Base-by-base conservation (phyloP, 352 stramenopile species). In the Globisporangium perplexum region DNA sequence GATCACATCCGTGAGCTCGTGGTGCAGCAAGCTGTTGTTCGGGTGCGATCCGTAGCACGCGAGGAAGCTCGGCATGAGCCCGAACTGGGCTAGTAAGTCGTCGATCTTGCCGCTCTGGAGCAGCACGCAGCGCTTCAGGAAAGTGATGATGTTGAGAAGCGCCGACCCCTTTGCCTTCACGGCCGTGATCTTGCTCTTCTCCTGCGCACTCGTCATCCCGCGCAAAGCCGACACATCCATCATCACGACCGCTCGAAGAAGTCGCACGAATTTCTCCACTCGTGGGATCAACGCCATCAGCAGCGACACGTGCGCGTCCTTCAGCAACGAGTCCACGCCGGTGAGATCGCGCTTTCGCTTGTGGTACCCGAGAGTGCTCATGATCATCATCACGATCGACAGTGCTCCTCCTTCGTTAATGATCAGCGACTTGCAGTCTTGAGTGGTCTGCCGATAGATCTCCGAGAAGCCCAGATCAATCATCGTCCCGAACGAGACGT, bases 311-410 rank as follows among this genome's bases (percentile, higher is more conserved):
- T 85, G 63, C 11, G 75, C 64, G 30, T 59, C 68, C 28, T 83
- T 77, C 12, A 92, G 64, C 12, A 90, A 59, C 0, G 57, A 57
- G 39, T 92, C 84, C 35, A 94, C 73, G 14, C 73, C 74, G 0
- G 79, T 90, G 24, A 90, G 57, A 63, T 94, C 84, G 41, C 82
- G 84, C 36, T 87, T 83, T 22, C 83, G 83, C 55, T 89, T 90
- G 68, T 94, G 84, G 47, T 94, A 94, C 4, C 82, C 82, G 28
- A 94, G 50, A 1, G 78, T 88, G 41, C 78, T 80, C 82, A 93
- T 90, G 38, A 93, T 66, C 74, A 88, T 90, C 81, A 94, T 92
- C 17, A 90, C 69, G 22, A 94, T 86, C 10, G 84, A 93, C 5
- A 94, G 63, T n/a, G 84, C 74, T 11, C 84, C 84, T 7, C 79